These are phyloP conservation scores for Lycium ferocissimum DNA, from an alignment of 257 asterid genomes.

Conservation along the genomic window DNA sequence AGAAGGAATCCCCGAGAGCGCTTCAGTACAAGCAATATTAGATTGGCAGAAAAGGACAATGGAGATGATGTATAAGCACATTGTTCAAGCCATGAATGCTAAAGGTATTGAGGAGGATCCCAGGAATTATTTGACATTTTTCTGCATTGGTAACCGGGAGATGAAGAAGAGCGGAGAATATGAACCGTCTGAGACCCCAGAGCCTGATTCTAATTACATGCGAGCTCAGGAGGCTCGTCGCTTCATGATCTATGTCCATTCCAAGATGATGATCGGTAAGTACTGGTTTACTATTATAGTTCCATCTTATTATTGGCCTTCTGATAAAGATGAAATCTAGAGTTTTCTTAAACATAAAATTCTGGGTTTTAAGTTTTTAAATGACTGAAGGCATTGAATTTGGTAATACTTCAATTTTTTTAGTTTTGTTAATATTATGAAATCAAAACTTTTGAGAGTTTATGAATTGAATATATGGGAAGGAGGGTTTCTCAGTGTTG, in stretches of 20 bases:
- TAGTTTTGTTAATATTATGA: background rate
- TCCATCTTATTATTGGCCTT: background rate
- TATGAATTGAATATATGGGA: background rate
- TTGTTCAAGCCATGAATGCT: slow-evolving; percentile 63
- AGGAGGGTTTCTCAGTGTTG: background rate
- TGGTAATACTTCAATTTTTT: background rate
- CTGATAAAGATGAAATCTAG: background rate
- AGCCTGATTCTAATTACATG: slow-evolving; percentile 68
- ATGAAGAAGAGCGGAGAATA: slow-evolving; percentile 80
- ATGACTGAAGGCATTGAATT: background rate
- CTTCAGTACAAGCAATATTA: slow-evolving; percentile 85
- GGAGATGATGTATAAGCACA: slow-evolving; percentile 86
- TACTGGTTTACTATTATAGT: background rate
- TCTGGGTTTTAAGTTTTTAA: background rate
- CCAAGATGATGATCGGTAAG: slow-evolving; percentile 94
- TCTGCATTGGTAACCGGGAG: slow-evolving; percentile 85
- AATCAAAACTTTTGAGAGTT: background rate
- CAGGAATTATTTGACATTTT: slow-evolving; percentile 80
- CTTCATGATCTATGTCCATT: slow-evolving; percentile 88
- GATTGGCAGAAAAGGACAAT: slow-evolving; percentile 89
- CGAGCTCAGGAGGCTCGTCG: slow-evolving; percentile 86
- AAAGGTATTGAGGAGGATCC: slow-evolving; percentile 82
- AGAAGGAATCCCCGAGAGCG: slow-evolving; percentile 88
- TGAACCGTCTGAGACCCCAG: slow-evolving; percentile 77
- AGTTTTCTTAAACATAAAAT: too few relatives aligned